Conservation (phyloP, 1,284 basidiomycete genomes). For the Tilletia horrida region DNA sequence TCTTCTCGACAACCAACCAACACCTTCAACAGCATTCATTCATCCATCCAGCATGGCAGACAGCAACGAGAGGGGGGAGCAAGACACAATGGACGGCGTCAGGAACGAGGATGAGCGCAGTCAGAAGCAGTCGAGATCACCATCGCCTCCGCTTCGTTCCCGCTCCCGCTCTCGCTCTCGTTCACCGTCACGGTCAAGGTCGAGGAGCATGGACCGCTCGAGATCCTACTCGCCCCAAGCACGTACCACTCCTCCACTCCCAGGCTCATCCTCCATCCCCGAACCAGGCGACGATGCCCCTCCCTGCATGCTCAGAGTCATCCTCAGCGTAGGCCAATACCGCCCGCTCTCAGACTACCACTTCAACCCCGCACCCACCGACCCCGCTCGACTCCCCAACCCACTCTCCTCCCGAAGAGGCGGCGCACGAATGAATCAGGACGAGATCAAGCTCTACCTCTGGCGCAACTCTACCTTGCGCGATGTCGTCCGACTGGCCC, state of each 20-base stretch:
- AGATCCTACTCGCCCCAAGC: neutral
- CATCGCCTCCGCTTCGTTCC: neutral
- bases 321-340: slow-evolving; percentile 7
- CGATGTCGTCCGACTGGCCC: neutral
- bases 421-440: neutral
- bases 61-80: neutral
- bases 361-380: neutral
- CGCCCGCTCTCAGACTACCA: slow-evolving; percentile 3
- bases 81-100: neutral
- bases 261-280: neutral
- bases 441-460: slow-evolving; percentile 17
- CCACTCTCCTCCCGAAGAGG: neutral
- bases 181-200: neutral
- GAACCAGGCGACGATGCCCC: slow-evolving; percentile 13
- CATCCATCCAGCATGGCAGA: neutral
- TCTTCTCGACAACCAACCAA: neutral
- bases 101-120: neutral
- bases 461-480: slow-evolving; percentile 12
- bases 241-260: neutral
- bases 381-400: neutral
- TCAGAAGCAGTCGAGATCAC: neutral
- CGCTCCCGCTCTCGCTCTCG: neutral
- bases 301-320: slow-evolving; percentile 6
- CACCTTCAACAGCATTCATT: neutral
- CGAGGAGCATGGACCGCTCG: neutral